Evolutionary conservation across 805 yeast species (phyloP), one percentile per base, ranked within the genome.

Genomic region (Saturnispora halmiae): DNA sequence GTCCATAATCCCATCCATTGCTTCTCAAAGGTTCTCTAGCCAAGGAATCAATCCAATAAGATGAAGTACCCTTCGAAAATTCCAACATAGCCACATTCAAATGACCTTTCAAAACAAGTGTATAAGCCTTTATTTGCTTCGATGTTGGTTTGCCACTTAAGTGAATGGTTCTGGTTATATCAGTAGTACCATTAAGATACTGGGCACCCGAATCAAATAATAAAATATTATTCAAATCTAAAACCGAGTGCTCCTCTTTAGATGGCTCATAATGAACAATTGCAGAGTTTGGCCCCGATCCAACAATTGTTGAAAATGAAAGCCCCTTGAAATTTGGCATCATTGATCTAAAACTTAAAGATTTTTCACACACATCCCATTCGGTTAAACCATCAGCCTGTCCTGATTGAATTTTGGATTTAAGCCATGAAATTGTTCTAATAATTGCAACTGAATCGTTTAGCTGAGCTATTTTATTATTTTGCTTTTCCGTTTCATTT

Each of bases 171-270:
- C 98, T 72, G 1, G 98, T 92, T 21, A 90, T 85, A 57, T 92
- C 98, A 0, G 98, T 92, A 0, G 98, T 92, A 9, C 98, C 98
- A 54, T 88, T 95, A 18, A 81, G 58, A 55, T 75, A 90, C 53
- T 92, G 98, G 1, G 92, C 84, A 4, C 98, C 98, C 2, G 95
- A 76, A 59, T 92, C 98, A 45, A 84, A 67, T 46, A 92, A 65
- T 50, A 81, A 87, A 2, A 87, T 72, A 43, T 79, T 73, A 16
- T 71, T 60, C 7, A 81, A 78, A 52, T 82, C 79, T 44, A 92
- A 75, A 43, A 70, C 58, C 1, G 81, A 65, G 40, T 74, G 71
- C 15, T 72, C 67, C 10, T 72, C 79, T 24, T 63, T 63, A 1
- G 79, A 70, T 24, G 94, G 94, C 0, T 80, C 69, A 54, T 83